Base-by-base conservation (phyloP, 208 protist species). In the Leishmania lainsoni region DNA sequence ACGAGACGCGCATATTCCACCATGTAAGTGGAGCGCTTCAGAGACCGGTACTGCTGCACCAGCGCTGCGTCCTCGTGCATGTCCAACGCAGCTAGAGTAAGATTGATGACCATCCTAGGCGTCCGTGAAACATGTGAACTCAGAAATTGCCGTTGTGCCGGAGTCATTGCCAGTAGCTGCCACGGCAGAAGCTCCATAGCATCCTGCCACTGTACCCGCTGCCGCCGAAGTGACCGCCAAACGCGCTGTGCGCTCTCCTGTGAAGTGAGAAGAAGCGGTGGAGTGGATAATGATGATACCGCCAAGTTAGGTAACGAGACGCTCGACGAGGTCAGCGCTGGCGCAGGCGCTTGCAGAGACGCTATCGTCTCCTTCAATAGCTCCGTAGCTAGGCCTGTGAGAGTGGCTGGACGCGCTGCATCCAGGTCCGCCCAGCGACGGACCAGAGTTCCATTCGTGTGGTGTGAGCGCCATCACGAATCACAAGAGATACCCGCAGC, bases 1-100 rank as follows among this genome's bases (percentile, higher is more conserved):
- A 97, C 81, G 10, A 87, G 59, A 29, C 86, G 82, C 29, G 86
- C 87, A 52, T 90, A 94, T 32, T 87, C 83, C 4, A 97, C 90
- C 26, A 91, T 81, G 45, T 87, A 90, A 12, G 76, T 26, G 2
- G 83, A 10, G 0, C 59, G 29, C 80, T 82, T 54, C 51, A 97
- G 82, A 9, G 35, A 66, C 22, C 63, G 65, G 73, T 89, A 92
- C 49, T 85, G 75, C 42, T 39, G 51, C n/a, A 85, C 78, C 0
- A 93, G 78, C 10, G 76, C 63, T 0, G 74, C 61, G 66, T 89
- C 84, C 48, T 79, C 80, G 35, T 84, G 77, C 16, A 74, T 42
- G 9, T 91, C 81, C 86, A 84, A 90, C 4, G 85, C 81, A 17
- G 82, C 81, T 29, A 91, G 29, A 14, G 91, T 86, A 16, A 79